Base-by-base conservation (phyloP, 257 asterid genomes). In the Misopates orontium region DNA sequence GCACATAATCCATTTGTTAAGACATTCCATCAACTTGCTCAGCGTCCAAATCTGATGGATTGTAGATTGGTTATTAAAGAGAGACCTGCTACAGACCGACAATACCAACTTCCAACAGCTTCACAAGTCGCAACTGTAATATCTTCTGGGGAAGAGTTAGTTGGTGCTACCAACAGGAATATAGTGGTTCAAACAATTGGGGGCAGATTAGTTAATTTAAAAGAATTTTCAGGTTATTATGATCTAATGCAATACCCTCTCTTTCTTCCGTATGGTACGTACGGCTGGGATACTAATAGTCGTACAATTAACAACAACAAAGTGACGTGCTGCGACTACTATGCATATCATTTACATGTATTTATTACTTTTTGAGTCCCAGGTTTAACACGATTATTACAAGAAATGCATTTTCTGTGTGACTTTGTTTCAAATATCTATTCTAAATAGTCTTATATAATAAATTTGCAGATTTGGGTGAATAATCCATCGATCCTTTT, bases 1-100 rank as follows among this genome's bases (percentile, higher is more conserved):
- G 60, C 60, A 12, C 40, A 55, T 40, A 55, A 55, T 28, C 60
- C 60, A 16, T 55, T 55, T 24, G 60, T 55, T 3, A 22, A 14
- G 41, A 55, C 8, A 4, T 55, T 55, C 12, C 60, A 40, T 22
- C 60, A 23, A 12, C 16, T 55, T 55, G 36, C 60, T 5, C 41
- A 55, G 17, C 7, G 60, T 2, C 12, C 60, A 7, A 40, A 55
- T 55, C 60, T 55, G 8, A 16, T 16, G 11, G 13, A 25, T 13
- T 55, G 60, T 15, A 23, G 14, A 13, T 40, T 55, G 22, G 40
- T 55, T 40, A 55, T 55, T 10, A 55, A 24, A 24, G 61, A 5
- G 3, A 55, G 40, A 24, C 60, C 59, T 10, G 1, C 58, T 3
- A 21, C 58, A 10, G 36, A 54, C 7, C 20, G 59, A 16, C 59